Percentiles rank a stretch among this genome's conserved stretches.
Evolutionary conservation across 306 rosid genomes (phyloP).

Genomic region (Casuarina glauca): DNA sequence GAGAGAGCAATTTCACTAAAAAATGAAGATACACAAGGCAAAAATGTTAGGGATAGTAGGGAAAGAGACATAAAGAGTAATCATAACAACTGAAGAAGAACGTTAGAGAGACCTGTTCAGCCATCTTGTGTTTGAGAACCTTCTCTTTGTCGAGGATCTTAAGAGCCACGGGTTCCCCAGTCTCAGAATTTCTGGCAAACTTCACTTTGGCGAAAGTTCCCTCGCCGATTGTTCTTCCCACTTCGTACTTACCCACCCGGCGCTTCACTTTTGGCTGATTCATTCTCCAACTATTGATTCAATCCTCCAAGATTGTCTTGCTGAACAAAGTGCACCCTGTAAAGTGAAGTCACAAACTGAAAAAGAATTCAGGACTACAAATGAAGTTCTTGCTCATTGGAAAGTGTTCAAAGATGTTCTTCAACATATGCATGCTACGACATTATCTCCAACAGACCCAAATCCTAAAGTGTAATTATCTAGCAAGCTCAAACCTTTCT

Average conservation of each 20-base stretch:
- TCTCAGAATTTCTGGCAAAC: slow-evolving; percentile 81
- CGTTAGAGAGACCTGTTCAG: slow-evolving; percentile 71
- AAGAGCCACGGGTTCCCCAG: slow-evolving; percentile 73
- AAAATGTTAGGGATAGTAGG: no score
- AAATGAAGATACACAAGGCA: no score
- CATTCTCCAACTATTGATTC: slow-evolving; percentile 46
- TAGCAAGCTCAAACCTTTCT: no score
- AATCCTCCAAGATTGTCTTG: slow-evolving; percentile 20
- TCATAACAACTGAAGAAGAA: not conserved
- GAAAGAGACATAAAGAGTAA: not conserved
- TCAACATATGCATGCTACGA: no score
- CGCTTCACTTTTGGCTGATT: slow-evolving; percentile 86
- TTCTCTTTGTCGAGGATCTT: slow-evolving; percentile 96
- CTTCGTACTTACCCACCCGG: slow-evolving; percentile 84
- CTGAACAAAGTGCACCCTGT: slow-evolving; percentile 21
- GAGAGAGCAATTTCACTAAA: no score
- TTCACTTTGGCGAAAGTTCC: slow-evolving; percentile 98
- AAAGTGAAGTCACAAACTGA: no score
- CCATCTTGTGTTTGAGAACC: slow-evolving; percentile 97
- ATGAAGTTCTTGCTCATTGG: no score
- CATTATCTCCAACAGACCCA: no score
- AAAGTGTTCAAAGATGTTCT: no score
- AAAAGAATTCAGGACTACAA: not conserved
- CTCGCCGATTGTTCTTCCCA: slow-evolving; percentile 97
- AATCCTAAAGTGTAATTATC: no score